These are phyloP conservation scores for Epichloe sibirici DNA, from an alignment of 2,329 filamentous ascomycete species.

Conservation along the genomic window DNA sequence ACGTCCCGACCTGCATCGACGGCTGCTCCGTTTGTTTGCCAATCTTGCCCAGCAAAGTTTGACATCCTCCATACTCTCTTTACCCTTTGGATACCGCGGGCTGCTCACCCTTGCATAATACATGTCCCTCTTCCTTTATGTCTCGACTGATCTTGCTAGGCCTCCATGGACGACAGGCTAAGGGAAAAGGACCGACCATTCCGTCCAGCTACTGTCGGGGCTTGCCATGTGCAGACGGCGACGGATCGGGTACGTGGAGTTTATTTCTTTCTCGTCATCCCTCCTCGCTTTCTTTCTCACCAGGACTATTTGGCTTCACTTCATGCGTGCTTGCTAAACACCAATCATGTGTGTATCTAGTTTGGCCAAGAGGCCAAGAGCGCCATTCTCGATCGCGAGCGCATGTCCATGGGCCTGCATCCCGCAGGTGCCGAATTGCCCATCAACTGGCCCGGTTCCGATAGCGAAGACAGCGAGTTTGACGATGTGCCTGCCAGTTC, in stretches of 20 bases:
- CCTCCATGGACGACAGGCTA: slow-evolving; percentile 9
- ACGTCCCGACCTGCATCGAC: background rate
- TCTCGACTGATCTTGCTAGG: slow-evolving; percentile 4
- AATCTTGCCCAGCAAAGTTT: too few relatives aligned
- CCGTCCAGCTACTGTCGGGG: slow-evolving; percentile 20
- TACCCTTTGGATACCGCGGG: background rate
- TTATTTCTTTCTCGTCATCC: background rate
- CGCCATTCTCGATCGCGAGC: slow-evolving; percentile 24
- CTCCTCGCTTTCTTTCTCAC: too few relatives aligned
- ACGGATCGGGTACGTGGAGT: slow-evolving; percentile 21
- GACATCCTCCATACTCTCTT: too few relatives aligned
- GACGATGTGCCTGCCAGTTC: slow-evolving; percentile 11
- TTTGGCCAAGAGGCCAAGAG: slow-evolving; percentile 24
- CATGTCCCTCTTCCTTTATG: slow-evolving; percentile 2
- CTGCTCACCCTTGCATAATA: slow-evolving; percentile 2
- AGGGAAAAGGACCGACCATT: slow-evolving; percentile 7
- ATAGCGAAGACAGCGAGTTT: slow-evolving; percentile 11
- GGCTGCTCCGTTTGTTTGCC: too few relatives aligned
- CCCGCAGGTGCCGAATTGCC: slow-evolving; percentile 11
- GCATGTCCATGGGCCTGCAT: slow-evolving; percentile 8
- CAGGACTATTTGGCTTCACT: background rate
- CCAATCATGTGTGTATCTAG: slow-evolving; percentile 10
- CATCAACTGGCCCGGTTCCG: slow-evolving; percentile 17
- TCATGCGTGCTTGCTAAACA: background rate
- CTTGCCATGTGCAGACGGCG: slow-evolving; percentile 25